Conservation (phyloP, 2,329 filamentous ascomycete species). For the Claviceps africana region DNA sequence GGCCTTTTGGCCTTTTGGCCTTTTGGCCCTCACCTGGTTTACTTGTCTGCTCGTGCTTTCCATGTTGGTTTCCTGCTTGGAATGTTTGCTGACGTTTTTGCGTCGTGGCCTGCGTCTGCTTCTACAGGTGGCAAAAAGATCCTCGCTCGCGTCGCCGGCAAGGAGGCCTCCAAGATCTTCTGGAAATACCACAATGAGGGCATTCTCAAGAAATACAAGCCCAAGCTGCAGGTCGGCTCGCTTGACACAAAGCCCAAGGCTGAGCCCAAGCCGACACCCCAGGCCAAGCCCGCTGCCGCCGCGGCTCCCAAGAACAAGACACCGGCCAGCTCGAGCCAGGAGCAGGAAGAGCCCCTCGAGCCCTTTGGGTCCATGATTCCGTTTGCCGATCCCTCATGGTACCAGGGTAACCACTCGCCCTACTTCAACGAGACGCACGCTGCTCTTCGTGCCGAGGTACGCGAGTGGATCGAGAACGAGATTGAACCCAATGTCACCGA, state of each 20-base stretch:
- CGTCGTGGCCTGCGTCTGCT: too few relatives aligned
- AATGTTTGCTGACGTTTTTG: neutral
- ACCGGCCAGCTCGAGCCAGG: conserved; percentile 18
- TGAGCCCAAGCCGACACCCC: conserved; percentile 31
- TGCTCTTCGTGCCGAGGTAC: conserved; percentile 77
- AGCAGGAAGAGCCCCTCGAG: conserved; percentile 60
- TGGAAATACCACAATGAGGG: conserved; percentile 73
- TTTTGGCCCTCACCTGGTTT: too few relatives aligned
- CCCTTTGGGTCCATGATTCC: conserved; percentile 77
- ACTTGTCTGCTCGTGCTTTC: too few relatives aligned
- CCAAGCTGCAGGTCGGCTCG: conserved; percentile 68
- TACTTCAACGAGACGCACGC: conserved; percentile 94
- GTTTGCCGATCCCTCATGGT: conserved; percentile 88
- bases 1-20: too few relatives aligned
- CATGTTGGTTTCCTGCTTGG: too few relatives aligned
- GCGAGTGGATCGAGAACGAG: conserved; percentile 79
- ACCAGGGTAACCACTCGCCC: conserved; percentile 85
- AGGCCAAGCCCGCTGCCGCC: conserved; percentile 12
- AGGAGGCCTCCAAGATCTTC: conserved; percentile 54
- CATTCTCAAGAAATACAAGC: conserved; percentile 76
- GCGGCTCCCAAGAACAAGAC: conserved; percentile 18
- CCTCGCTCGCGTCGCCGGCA: conserved; percentile 47
- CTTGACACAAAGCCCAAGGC: conserved; percentile 74
- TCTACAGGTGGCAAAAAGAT: conserved; percentile 48
- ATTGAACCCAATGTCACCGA: conserved; percentile 87